These are phyloP conservation scores for Protostelium mycophagum DNA, from an alignment of 78 protist species.

Conservation along the genomic window DNA sequence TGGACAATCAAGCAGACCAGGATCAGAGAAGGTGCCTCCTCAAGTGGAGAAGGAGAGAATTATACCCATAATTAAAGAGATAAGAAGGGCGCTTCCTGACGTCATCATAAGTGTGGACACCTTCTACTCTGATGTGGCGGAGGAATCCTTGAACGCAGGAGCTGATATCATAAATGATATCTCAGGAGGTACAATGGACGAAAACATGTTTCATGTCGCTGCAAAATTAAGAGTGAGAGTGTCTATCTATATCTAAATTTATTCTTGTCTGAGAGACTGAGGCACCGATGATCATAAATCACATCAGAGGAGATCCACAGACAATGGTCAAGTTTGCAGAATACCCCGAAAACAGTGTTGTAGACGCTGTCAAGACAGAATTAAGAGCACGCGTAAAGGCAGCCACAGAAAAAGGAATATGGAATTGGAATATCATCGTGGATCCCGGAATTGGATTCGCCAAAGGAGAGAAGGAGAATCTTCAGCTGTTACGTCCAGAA, in stretches of 20 bases:
- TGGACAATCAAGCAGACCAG: slow-evolving; percentile 71
- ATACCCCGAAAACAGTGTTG: slow-evolving; percentile 9
- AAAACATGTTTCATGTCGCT: slow-evolving; percentile 30
- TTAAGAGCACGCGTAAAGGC: slow-evolving; percentile 21
- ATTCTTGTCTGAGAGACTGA: too few relatives aligned
- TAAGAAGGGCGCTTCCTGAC: slow-evolving; percentile 11
- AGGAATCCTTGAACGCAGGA: slow-evolving; percentile 28
- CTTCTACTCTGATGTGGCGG: slow-evolving; percentile 42
- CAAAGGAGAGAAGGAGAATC: slow-evolving; percentile 44
- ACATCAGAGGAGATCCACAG: slow-evolving; percentile 23
- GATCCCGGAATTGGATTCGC: slow-evolving; percentile 82
- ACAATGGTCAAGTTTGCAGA: not conserved
- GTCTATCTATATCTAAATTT: slow-evolving; percentile 45
- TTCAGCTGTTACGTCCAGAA: slow-evolving; percentile 14
- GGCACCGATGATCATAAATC: not conserved
- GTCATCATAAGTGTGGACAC: slow-evolving; percentile 55
- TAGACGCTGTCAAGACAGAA: not conserved
- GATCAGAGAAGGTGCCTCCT: slow-evolving; percentile 25
- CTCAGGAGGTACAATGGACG: slow-evolving; percentile 34
- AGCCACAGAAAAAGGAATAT: slow-evolving; percentile 23
- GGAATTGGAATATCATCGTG: slow-evolving; percentile 49
- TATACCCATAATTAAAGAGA: slow-evolving; percentile 33
- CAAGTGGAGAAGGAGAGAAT: slow-evolving; percentile 56
- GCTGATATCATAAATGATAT: slow-evolving; percentile 68
- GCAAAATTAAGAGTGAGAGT: slow-evolving; percentile 29